These are phyloP conservation scores for Dovyalis caffra DNA, from an alignment of 345 rosid genomes.

Conservation along the genomic window DNA sequence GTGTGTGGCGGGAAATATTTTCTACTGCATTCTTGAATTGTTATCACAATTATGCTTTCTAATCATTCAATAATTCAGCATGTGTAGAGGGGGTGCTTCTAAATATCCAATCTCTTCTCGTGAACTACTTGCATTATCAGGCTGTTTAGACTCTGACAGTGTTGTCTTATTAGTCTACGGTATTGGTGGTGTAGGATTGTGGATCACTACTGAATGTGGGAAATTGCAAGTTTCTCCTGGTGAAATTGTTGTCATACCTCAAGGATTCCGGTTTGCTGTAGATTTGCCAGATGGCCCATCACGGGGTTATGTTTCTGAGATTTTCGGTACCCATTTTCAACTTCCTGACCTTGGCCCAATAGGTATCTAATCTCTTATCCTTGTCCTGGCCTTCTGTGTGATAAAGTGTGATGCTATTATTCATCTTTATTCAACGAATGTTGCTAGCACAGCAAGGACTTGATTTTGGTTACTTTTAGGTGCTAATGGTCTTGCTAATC, in stretches of 20 bases:
- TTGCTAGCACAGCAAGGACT: not conserved
- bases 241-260: slow-evolving; percentile 82
- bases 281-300: slow-evolving; percentile 86
- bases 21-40: not conserved
- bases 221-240: slow-evolving; percentile 80
- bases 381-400: not conserved
- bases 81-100: not conserved
- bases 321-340: slow-evolving; percentile 91
- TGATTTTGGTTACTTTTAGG: slow-evolving; percentile 41
- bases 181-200: slow-evolving; percentile 52
- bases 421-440: not conserved
- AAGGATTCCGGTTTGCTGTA: slow-evolving; percentile 78
- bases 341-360: slow-evolving; percentile 99
- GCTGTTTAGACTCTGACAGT: not conserved
- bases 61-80: not conserved
- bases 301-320: slow-evolving; percentile 87
- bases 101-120: not conserved
- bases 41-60: not conserved
- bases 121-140: not conserved
- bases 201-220: slow-evolving; percentile 94
- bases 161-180: not conserved
- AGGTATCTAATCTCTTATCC: slow-evolving; percentile 46
- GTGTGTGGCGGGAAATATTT: no score
- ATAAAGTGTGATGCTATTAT: not conserved
- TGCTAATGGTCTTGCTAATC: slow-evolving; percentile 96